Base-by-base conservation (phyloP, 2,329 filamentous ascomycete species). In the Amauroascus verrucosus region DNA sequence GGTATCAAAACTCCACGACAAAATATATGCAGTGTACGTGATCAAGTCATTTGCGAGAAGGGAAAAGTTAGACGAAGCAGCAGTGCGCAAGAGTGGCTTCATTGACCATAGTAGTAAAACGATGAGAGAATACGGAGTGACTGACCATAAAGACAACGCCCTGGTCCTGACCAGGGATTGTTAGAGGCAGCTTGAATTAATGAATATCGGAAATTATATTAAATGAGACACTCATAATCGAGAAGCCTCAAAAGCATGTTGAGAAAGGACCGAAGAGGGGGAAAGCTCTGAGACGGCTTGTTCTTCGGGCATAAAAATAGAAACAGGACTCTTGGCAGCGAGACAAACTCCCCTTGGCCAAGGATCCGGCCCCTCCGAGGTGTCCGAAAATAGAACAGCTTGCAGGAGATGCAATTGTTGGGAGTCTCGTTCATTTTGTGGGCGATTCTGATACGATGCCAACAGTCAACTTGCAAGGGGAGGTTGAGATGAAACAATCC, bases 161-260 rank as follows among this genome's bases (percentile, higher is more conserved):
- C 4, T 9, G 9, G 8, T 20, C 6, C 20, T 24, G 20, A 16
- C 11, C 20, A 11, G 11, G 9, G 40, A 8, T 43, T 43, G 20
- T 43, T 43, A 22, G 40, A 43, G 14, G 11, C 37, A 5, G 37
- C 20, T 40, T 43, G 9, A 26, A 14, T 14, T 18, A 6, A 40
- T 26, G 7, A 43, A 26, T 14, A 13, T 14, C 22, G 7, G 11
- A 26, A 43, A 24, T 43, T 18, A 18, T 3, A 18, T 47, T 4
- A 32, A 22, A 48, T 48, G 45, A 48, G 30, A 48, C 45, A 48
- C 45, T 48, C 30, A 48, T 37, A 35, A 48, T n/a, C 7, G 18
- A n/a, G 18, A 24, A 6, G 30, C 30, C 24, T 24, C 45, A 22
- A 35, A 24, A 14, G 30, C 30, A 13, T 6, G 18, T 37, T 8